These are phyloP conservation scores for Fusarium subglutinans DNA, from an alignment of 2,329 filamentous ascomycete genomes.

Conservation along the genomic window DNA sequence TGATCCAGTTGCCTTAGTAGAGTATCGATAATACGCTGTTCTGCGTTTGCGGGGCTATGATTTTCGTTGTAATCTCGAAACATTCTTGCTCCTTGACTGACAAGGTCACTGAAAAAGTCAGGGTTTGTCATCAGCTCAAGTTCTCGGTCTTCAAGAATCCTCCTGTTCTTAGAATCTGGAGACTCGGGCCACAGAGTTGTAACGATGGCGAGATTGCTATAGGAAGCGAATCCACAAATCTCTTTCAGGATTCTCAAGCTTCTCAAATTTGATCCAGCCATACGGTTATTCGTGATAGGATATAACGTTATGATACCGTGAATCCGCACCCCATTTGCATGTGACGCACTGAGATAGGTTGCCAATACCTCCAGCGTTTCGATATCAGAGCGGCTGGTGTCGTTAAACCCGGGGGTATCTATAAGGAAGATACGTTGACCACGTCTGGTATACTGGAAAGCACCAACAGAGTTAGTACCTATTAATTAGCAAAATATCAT, in stretches of 20 bases:
- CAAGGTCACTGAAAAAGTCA: background rate
- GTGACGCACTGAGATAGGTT: slow-evolving; percentile 14
- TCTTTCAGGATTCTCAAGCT: slow-evolving; percentile 7
- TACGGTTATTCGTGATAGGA: slow-evolving; percentile 21
- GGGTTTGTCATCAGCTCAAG: background rate
- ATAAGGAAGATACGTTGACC: slow-evolving; percentile 10
- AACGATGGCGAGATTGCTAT: slow-evolving; percentile 2
- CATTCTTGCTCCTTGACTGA: background rate
- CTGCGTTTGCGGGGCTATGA: background rate
- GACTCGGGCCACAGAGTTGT: slow-evolving; percentile 25
- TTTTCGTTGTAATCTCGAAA: background rate
- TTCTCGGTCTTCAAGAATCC: background rate
- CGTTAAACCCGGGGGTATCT: slow-evolving; percentile 23
- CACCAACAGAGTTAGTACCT: slow-evolving; percentile 6
- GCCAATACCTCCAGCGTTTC: slow-evolving; percentile 15
- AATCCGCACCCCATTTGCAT: slow-evolving; percentile 8
- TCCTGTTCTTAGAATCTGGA: background rate
- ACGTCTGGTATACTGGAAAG: background rate
- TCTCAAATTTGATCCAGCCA: slow-evolving; percentile 4
- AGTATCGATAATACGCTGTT: background rate
- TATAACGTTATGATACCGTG: slow-evolving; percentile 13
- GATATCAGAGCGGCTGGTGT: slow-evolving; percentile 11
- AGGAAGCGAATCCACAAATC: background rate
- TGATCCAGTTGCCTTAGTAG: background rate
- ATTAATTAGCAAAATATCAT: background rate